phyloP scores from a whole-genome alignment of 345 rosid genomes.

The Eucalyptus sp. region DNA sequence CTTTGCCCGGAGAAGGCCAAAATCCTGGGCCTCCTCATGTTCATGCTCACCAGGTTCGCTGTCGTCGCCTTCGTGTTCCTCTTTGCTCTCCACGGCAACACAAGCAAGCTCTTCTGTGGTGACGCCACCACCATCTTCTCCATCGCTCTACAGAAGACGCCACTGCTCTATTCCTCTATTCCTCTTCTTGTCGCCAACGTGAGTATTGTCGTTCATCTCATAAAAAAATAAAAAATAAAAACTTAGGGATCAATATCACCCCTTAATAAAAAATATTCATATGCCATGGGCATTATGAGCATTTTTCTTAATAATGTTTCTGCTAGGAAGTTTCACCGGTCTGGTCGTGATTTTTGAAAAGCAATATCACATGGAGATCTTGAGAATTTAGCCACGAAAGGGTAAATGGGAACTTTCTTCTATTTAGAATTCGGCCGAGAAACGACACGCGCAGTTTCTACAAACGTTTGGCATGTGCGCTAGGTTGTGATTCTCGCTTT shows the following conservation, averaged over 20 bases:
- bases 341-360: not conserved
- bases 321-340: not conserved
- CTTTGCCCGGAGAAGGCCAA: constrained; percentile 61
- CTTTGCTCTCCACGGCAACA: constrained; percentile 50
- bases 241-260: not conserved
- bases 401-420: no score
- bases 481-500: not conserved
- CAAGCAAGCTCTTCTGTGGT: constrained; percentile 51
- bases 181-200: not conserved
- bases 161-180: not conserved
- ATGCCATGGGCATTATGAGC: not conserved
- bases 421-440: not conserved
- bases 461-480: not conserved
- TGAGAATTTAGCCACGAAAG: no score
- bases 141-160: not conserved
- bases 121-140: not conserved
- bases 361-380: no score
- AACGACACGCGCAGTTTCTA: not conserved
- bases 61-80: constrained; percentile 43
- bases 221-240: no score
- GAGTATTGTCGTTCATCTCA: not conserved
- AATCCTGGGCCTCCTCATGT: constrained; percentile 39
- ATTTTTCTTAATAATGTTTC: not conserved
- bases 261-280: not conserved
- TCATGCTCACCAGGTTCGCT: constrained; percentile 41